phyloP scores from a whole-genome alignment of 176 grass and related monocot species.

The Carex scoparia region DNA sequence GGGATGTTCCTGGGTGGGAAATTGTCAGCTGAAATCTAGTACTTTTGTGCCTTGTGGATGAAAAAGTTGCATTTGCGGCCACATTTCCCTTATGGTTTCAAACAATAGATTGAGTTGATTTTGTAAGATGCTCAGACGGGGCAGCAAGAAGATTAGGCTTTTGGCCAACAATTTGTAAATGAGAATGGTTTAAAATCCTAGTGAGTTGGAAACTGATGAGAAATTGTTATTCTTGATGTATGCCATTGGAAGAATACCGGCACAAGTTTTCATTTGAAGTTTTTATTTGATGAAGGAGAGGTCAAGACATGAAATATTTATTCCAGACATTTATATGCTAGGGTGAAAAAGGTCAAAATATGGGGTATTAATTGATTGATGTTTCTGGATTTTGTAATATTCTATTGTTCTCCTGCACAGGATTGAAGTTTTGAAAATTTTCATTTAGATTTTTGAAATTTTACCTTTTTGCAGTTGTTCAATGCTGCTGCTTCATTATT shows the following conservation, averaged over 20 bases:
- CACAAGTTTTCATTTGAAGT: neutral
- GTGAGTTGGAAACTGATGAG: neutral
- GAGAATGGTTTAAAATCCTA: neutral
- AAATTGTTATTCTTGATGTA: neutral
- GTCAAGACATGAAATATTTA: neutral
- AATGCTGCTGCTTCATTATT: neutral
- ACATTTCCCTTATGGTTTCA: neutral
- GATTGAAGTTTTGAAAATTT: neutral
- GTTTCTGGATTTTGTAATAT: neutral
- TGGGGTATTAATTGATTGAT: neutral
- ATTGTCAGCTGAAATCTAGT: neutral
- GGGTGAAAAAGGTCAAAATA: neutral
- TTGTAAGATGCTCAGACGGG: neutral
- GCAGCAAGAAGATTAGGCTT: neutral
- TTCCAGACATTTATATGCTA: neutral
- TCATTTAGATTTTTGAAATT: neutral
- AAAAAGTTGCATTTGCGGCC: neutral
- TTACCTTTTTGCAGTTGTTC: neutral
- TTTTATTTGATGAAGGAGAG: neutral
- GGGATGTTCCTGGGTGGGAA: neutral
- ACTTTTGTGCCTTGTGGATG: neutral
- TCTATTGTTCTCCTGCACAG: neutral
- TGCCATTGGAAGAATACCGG: neutral
- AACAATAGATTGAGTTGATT: neutral
- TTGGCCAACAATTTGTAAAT: neutral